Evolutionary conservation across 2,329 filamentous ascomycete genomes (phyloP), one percentile per base, ranked within the genome.

Genomic region (Fusarium cyanostomum): DNA sequence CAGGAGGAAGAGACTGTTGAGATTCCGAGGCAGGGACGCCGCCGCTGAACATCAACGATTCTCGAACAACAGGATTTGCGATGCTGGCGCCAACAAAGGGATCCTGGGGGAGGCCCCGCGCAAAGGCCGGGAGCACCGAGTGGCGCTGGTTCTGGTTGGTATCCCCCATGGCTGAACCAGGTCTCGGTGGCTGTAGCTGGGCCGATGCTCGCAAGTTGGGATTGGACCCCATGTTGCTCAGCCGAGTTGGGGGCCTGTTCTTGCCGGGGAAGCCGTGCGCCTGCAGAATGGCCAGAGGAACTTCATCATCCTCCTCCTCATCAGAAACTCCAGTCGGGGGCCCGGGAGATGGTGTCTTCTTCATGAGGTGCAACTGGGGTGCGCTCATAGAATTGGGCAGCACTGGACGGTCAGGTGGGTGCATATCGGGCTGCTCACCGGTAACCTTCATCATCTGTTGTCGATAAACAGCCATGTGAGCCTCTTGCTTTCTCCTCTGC

Each of bases 381-480:
- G 86, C 85, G 73, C 89, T 91, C 70, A 83, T 81, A 5, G 86
- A 86, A 30, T 83, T 79, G 15, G 84, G 81, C 59, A 89, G 75
- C 45, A 80, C 79, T 12, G 86, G 82, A n/a, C 87, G 85, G 24
- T 82, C 75, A 10, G 79, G 72, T 12, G 82, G 43, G 13, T 70
- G 61, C 57, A 71, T 49, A 24, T 71, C 69, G 9, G 69, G 69
- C 33, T 71, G 79, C 68, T 94, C 92, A 43, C 93, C 93, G 1
- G 92, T 96, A 27, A 95, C 90, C 78, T 96, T 96, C 91, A 94
- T 96, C 93, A 96, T 97, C 77, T 95, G 91, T 75, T 97, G 93
- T 56, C 93, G 87, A 75, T 96, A 96, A 2, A 96, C 89, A 2
- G 92, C 85, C 81, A 97, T 89, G 74, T 95, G 92, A 11, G 93